Evolutionary conservation across 345 rosid genomes (phyloP).

Genomic region (Eutrema japonicum): DNA sequence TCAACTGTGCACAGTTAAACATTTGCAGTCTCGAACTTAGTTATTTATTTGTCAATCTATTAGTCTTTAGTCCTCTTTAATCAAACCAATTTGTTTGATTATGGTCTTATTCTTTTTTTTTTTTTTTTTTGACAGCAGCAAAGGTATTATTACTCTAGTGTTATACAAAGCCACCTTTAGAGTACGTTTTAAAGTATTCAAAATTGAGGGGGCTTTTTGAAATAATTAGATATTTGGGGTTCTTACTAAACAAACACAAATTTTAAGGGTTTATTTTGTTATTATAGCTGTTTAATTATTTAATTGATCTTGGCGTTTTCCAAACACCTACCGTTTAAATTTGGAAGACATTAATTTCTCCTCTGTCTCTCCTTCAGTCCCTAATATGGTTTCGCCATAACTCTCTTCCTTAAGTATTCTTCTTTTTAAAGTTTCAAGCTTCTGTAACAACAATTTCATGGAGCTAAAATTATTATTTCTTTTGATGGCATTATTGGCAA

Average conservation of each 20-base stretch:
- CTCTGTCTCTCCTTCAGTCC: background rate
- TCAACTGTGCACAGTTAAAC: no score
- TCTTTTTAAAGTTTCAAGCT: background rate
- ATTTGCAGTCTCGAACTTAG: no score
- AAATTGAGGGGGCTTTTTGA: background rate
- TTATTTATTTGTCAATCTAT: no score
- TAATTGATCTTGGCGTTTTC: background rate
- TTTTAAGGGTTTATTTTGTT: background rate
- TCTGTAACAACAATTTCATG: constrained; percentile 35
- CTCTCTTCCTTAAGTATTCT: background rate
- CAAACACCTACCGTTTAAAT: constrained; percentile 11
- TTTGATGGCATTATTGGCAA: constrained; percentile 38
- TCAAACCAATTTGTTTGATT: no score
- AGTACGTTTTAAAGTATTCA: background rate
- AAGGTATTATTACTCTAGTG: background rate
- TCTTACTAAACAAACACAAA: background rate
- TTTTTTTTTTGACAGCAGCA: no score
- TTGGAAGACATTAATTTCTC: background rate
- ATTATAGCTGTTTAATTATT: background rate
- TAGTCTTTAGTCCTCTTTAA: no score
- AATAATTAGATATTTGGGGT: background rate
- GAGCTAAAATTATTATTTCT: constrained; percentile 38
- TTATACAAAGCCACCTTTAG: background rate
- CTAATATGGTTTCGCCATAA: constrained; percentile 1
- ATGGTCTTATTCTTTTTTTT: background rate